These are phyloP conservation scores for Lasiodiplodia hormozganensis DNA, from an alignment of 2,329 filamentous ascomycete species.

Conservation along the genomic window DNA sequence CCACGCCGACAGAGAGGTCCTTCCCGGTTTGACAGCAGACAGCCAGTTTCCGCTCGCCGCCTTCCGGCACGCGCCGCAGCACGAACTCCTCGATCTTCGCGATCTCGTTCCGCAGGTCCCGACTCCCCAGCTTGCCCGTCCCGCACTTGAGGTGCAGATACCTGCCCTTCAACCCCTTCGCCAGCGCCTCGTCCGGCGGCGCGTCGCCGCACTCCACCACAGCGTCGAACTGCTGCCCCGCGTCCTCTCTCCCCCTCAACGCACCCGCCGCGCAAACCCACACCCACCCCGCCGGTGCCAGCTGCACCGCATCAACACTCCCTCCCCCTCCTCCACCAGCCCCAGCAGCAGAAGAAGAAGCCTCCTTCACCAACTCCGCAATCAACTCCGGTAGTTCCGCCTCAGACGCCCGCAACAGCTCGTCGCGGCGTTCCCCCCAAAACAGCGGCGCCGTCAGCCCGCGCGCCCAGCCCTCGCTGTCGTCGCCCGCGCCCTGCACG, in stretches of 20 bases:
- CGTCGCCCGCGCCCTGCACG: conserved; percentile 93
- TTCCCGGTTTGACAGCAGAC: conserved; percentile 78
- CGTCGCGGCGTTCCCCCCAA: conserved; percentile 75
- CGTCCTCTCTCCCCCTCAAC: neutral
- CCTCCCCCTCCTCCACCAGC: conserved; percentile 56
- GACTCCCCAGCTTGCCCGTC: conserved; percentile 77
- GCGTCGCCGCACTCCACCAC: conserved; percentile 53
- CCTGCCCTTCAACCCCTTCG: conserved; percentile 47
- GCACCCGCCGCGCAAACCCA: conserved; percentile 49
- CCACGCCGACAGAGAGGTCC: conserved; percentile 79
- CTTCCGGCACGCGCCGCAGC: neutral
- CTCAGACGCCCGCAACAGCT: conserved; percentile 70
- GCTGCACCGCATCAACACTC: conserved; percentile 45
- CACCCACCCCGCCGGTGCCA: conserved; percentile 51
- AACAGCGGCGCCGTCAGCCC: conserved; percentile 81
- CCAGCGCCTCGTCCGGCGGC: conserved; percentile 32
- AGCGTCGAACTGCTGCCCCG: conserved; percentile 39
- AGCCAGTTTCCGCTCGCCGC: conserved; percentile 48
- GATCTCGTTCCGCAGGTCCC: conserved; percentile 78
- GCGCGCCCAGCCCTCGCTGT: conserved; percentile 89
- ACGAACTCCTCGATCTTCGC: conserved; percentile 46
- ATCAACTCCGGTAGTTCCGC: conserved; percentile 65
- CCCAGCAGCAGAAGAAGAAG: too few species aligned
- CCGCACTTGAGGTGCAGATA: conserved; percentile 69
- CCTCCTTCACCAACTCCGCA: conserved; percentile 46